Conservation (phyloP, 202 grass and related monocot genomes). For the Dendrocalamus latiflorus region DNA sequence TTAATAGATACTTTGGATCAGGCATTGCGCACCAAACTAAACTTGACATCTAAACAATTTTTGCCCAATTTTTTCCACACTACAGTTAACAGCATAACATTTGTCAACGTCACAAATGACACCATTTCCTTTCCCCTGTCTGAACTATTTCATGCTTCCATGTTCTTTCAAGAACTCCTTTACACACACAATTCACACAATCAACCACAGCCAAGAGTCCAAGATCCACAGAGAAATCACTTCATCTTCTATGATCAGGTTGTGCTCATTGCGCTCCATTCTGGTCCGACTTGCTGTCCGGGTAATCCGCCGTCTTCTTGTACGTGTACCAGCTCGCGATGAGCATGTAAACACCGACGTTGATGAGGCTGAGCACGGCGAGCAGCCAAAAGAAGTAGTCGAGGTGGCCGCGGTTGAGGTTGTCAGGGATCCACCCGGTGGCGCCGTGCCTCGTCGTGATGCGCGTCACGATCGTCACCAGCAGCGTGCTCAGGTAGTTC, state of each 20-base stretch:
- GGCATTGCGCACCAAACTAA: not conserved
- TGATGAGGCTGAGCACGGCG: constrained; percentile 56
- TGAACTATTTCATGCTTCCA: not conserved
- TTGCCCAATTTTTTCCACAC: not conserved
- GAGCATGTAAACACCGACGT: constrained; percentile 62
- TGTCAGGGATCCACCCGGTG: constrained; percentile 79
- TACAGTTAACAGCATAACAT: not conserved
- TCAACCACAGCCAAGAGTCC: not conserved
- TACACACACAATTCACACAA: not conserved
- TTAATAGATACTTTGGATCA: not conserved
- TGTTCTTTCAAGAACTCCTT: not conserved
- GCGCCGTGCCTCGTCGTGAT: constrained; percentile 40
- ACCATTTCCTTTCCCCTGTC: not conserved
- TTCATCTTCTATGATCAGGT: not conserved
- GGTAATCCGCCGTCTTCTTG: constrained; percentile 64
- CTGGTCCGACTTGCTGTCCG: not conserved
- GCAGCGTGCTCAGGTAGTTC: constrained; percentile 73
- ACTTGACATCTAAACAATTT: not conserved
- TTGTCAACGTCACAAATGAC: not conserved
- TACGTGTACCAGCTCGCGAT: constrained; percentile 79
- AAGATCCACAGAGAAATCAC: not conserved
- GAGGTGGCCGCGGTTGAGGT: constrained; percentile 76
- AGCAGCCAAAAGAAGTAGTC: constrained; percentile 96
- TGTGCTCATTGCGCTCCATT: not conserved
- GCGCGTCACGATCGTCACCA: constrained; percentile 47